Evolutionary conservation across 2,329 filamentous ascomycete genomes (phyloP).

Genomic region (Biscogniauxia mediterranea): DNA sequence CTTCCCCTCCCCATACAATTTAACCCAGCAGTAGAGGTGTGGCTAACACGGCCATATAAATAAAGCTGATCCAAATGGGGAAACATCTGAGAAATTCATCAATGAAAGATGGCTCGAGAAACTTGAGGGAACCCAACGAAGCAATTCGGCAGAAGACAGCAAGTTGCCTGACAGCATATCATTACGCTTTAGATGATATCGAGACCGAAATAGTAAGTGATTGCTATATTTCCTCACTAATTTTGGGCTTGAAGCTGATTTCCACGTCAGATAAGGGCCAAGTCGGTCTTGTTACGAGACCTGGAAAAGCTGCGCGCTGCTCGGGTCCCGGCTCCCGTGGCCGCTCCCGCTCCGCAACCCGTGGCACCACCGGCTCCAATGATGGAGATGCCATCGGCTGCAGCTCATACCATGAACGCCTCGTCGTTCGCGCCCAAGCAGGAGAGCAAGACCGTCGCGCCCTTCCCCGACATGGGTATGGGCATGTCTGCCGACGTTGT

Average conservation of each 20-base stretch:
- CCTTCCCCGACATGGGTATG: slow-evolving; percentile 57
- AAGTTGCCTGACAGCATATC: slow-evolving; percentile 48
- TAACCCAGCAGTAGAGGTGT: not conserved
- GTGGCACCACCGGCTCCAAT: slow-evolving; percentile 29
- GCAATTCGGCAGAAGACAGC: slow-evolving; percentile 42
- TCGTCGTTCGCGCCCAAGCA: slow-evolving; percentile 33
- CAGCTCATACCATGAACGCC: slow-evolving; percentile 30
- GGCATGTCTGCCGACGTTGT: slow-evolving; percentile 36
- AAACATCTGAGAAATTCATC: slow-evolving; percentile 51
- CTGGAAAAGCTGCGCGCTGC: slow-evolving; percentile 41
- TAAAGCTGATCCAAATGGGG: slow-evolving; percentile 57
- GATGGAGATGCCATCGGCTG: slow-evolving; percentile 35
- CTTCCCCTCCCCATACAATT: not conserved
- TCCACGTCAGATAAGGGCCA: slow-evolving; percentile 44
- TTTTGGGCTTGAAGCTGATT: slow-evolving; percentile 8
- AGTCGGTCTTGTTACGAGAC: slow-evolving; percentile 55
- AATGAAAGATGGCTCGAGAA: slow-evolving; percentile 44
- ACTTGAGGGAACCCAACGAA: slow-evolving; percentile 32
- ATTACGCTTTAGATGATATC: slow-evolving; percentile 54
- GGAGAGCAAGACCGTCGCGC: slow-evolving; percentile 46
- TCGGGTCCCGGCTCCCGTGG: slow-evolving; percentile 23
- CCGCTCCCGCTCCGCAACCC: slow-evolving; percentile 20
- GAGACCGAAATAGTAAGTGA: slow-evolving; percentile 53
- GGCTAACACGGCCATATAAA: slow-evolving; percentile 15
- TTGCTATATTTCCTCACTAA: not conserved